A percentile compares a stretch with the other conserved stretches of the same genome.
Evolutionary conservation across 352 stramenopile genomes (phyloP).

Genomic region (Phytophthora uliginosa): DNA sequence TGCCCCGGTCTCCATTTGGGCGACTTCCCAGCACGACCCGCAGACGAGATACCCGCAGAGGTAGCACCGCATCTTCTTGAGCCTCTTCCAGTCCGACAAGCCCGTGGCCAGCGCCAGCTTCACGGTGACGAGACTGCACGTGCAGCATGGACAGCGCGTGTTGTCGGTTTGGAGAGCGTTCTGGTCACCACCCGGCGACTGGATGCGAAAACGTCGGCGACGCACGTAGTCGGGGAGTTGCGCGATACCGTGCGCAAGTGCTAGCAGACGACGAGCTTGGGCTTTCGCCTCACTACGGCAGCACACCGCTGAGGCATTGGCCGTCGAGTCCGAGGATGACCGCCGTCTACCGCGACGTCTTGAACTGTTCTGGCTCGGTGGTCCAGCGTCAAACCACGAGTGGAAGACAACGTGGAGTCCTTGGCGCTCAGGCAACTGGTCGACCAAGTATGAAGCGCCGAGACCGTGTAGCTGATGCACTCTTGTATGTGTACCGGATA

Average conservation of each 20-base stretch:
- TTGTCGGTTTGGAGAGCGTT: neutral
- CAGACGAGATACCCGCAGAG: slow-evolving; percentile 41
- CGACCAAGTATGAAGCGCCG: slow-evolving; percentile 21
- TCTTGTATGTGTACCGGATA: slow-evolving; percentile 1
- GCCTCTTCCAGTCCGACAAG: slow-evolving; percentile 1
- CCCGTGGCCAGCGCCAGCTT: neutral
- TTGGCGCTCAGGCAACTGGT: neutral
- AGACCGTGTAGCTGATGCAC: slow-evolving; percentile 34
- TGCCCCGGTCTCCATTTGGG: slow-evolving; percentile 29
- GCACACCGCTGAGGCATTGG: neutral
- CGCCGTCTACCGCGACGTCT: neutral
- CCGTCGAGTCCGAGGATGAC: neutral
- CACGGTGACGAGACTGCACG: neutral
- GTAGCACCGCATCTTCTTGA: slow-evolving; percentile 27
- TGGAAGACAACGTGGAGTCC: slow-evolving; percentile 5
- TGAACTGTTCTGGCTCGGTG: neutral
- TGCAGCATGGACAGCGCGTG: neutral
- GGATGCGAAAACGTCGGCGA: neutral
- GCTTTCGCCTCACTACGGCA: neutral
- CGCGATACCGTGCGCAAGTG: neutral
- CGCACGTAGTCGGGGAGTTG: neutral
- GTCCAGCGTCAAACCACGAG: slow-evolving; percentile 3
- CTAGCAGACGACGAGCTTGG: neutral
- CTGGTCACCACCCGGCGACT: neutral
- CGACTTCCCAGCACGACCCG: slow-evolving; percentile 16